Percentiles rank a stretch among this genome's conserved stretches.
These are phyloP conservation scores for Colletotrichum magnum DNA, from an alignment of 2,329 filamentous ascomycete genomes.

Conservation along the genomic window DNA sequence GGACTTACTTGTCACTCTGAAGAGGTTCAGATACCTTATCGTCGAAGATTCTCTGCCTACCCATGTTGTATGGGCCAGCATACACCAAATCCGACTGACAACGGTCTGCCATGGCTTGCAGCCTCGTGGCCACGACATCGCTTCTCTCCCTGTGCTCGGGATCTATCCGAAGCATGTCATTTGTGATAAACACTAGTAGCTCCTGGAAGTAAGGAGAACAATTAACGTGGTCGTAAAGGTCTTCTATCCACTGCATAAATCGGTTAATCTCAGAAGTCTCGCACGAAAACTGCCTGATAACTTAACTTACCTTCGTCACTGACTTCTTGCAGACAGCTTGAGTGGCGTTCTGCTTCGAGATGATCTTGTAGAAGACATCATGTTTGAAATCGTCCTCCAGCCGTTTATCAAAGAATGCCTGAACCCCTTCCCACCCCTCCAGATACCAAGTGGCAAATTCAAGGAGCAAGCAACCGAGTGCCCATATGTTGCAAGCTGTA, in stretches of 20 bases:
- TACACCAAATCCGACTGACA: background rate
- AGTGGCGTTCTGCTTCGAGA: background rate
- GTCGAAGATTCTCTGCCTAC: no score
- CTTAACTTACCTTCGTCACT: no score
- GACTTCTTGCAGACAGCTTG: background rate
- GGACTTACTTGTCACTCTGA: no score
- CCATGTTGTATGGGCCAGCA: background rate
- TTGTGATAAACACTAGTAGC: background rate
- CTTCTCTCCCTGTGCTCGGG: background rate
- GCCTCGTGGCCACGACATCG: background rate
- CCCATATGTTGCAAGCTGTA: background rate
- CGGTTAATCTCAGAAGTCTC: background rate
- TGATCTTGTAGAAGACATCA: background rate
- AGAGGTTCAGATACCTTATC: no score
- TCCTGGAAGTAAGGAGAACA: background rate
- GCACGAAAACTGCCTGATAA: no score
- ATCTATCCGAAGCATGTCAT: background rate
- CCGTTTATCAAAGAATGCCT: background rate
- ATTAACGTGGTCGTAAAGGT: background rate
- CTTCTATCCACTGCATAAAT: background rate
- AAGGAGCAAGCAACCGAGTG: background rate
- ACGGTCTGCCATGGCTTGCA: background rate
- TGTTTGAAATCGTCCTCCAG: background rate
- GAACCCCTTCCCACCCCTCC: background rate
- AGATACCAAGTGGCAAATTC: background rate